Base-by-base conservation (phyloP, 345 rosid genomes). In the Lepidium africanum region DNA sequence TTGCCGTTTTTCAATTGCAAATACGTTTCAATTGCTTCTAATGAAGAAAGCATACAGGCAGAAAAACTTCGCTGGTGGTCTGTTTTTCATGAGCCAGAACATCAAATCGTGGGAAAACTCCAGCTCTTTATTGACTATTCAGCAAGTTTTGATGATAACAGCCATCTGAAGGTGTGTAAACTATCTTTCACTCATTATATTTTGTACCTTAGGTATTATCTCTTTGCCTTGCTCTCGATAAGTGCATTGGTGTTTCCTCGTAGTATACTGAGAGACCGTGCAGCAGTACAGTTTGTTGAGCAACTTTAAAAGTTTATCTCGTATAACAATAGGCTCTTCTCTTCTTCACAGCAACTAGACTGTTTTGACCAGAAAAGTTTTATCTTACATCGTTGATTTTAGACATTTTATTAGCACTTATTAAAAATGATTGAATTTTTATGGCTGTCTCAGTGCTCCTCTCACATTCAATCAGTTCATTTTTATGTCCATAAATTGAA, bases 31-130 rank as follows among this genome's bases (percentile, higher is more conserved):
- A 49, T 59, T 62, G 67, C 36, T 76, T 76, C 73, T 80, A 66
- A 59, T 57, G 67, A 45, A 58, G 67, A 74, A 74, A 59, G 55
- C 62, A 75, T 81, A 74, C 89, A 93, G 98, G 82, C 80, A 59
- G 96, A 90, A 69, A 93, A 88, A 78, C 76, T 87, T 73, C 92
- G 89, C 19, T 93, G 97, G 98, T 93, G 97, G 97, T 81, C 97
- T 51, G 81, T 93, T 48, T 93, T 79, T 69, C 85, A 81, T 21
- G 98, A 93, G 82, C 98, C 98, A 41, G 97, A 88, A 69, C 98
- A 93, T 75, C 94, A 90, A 71, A 85, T 74, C 49, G 88, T 85
- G 65, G 98, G 98, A 37, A 90, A 84, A 81, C 75, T 94, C 59
- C 99, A 94, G 78, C 86, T 94, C 37, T 84, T 81, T 66, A 81